Evolutionary conservation across 2,329 filamentous ascomycete species (phyloP), one percentile per base, ranked within the genome.

Genomic region (Fusarium phyllophilum): DNA sequence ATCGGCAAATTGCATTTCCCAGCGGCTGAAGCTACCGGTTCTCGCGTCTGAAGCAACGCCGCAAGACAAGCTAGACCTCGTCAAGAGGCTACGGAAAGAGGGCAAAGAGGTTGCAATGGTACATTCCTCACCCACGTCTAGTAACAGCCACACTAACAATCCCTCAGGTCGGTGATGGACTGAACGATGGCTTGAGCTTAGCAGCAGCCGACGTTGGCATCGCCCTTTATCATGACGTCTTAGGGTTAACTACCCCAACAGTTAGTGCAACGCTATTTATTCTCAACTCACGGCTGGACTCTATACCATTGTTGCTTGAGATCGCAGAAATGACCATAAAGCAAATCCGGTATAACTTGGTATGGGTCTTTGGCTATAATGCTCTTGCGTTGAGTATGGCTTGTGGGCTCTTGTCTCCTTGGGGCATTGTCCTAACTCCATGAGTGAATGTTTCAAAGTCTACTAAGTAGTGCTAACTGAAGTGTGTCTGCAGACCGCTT

Each of bases 91-190:
- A 5, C 52, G 42, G 9, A 41, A 39, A 4, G 11, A 55, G 0
- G 15, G 26, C 7, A 5, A 11, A 3, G 22, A 7, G 2, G 26
- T 55, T 39, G 29, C 38, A 12, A 55, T 55, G 52, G 36, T 55
- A 12, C 3, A 17, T 41, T 0, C 3, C 0, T 0, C 18, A 2
- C 36, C 6, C 2, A 10, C 12, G 18, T 5, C 18, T 20, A 20
- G 3, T 6, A 12, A 38, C 0, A 38, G 18, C 20, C 11, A 38
- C 18, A 38, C 36, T 55, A 6, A 55, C 24, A 39, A 12, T 7
- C 8, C 4, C 11, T 6, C 1, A 55, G 51, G 51, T 55, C 4
- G 36, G 52, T 1, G 52, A 55, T 24, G 52, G 38, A 29, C 7
- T 55, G 4, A 55, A 55, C 11, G 52, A 55, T 24, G 38, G 26